These are phyloP conservation scores for Eucalyptus pauciflora DNA, from an alignment of 345 rosid species.

Conservation along the genomic window DNA sequence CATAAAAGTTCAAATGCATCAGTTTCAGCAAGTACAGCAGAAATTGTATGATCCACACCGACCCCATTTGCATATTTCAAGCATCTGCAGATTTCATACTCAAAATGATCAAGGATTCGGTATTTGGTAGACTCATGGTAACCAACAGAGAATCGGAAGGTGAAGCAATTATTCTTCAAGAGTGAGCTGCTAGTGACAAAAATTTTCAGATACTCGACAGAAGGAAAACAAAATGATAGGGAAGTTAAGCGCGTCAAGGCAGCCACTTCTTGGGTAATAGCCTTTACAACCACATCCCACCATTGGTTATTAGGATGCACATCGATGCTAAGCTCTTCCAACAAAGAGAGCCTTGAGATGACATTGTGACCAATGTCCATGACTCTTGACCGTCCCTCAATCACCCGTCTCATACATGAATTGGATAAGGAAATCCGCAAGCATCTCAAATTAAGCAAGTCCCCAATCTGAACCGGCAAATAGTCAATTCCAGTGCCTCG, in stretches of 20 bases:
- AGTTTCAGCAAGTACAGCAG: conserved; percentile 7
- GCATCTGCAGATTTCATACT: conserved; percentile 2
- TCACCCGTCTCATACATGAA: background rate
- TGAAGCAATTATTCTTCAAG: background rate
- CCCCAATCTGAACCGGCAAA: background rate
- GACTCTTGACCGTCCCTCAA: background rate
- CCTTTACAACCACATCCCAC: background rate
- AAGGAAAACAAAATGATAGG: conserved; percentile 6
- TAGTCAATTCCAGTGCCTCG: background rate
- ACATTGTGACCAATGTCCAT: background rate
- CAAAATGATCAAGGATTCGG: conserved; percentile 1
- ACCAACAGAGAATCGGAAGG: conserved; percentile 6
- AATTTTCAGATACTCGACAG: background rate
- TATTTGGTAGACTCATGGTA: background rate
- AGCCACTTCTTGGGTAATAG: background rate
- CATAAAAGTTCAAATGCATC: conserved; percentile 12
- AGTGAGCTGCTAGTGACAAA: background rate
- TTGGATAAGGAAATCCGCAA: conserved; percentile 8
- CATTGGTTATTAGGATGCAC: conserved; percentile 3
- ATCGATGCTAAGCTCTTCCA: conserved; percentile 16
- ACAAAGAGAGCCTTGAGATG: conserved; percentile 6
- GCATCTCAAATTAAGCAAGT: background rate
- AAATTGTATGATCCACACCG: background rate
- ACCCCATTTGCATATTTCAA: conserved; percentile 4
- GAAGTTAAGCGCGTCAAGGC: conserved; percentile 2